A percentile compares a stretch with the other conserved stretches of the same genome.
Evolutionary conservation across 2,329 filamentous ascomycete genomes (phyloP).

Genomic region (Aspergillus sp.): DNA sequence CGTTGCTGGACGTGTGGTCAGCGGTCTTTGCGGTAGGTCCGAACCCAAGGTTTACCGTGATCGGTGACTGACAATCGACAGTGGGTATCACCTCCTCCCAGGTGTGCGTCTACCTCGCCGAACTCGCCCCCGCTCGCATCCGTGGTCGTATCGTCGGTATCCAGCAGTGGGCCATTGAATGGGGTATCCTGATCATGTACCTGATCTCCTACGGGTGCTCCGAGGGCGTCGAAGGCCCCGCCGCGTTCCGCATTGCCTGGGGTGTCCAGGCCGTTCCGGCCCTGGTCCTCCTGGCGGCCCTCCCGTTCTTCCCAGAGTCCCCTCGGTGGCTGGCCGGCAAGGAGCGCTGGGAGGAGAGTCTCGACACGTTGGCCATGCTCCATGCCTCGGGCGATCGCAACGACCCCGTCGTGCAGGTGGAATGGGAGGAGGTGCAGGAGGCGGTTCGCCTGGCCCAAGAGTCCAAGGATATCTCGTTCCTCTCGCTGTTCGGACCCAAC

Average conservation of each 20-base stretch:
- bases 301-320: constrained; percentile 59
- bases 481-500: constrained; percentile 46
- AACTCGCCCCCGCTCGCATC: constrained; percentile 42
- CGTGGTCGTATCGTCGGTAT: constrained; percentile 45
- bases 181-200: constrained; percentile 47
- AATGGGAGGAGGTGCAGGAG: constrained; percentile 42
- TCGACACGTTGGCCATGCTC: constrained; percentile 53
- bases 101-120: constrained; percentile 45
- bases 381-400: constrained; percentile 56
- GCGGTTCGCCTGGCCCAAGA: constrained; percentile 32
- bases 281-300: constrained; percentile 54
- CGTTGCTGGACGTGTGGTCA: constrained; percentile 52
- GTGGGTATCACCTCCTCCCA: constrained; percentile 47
- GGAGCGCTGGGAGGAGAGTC: constrained; percentile 57
- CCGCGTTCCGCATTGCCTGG: constrained; percentile 61
- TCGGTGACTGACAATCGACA: neutral
- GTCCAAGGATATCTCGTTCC: constrained; percentile 31
- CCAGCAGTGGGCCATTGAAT: constrained; percentile 47
- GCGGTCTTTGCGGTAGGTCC: constrained; percentile 29
- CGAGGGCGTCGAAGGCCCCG: constrained; percentile 34
- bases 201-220: constrained; percentile 41
- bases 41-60: neutral
- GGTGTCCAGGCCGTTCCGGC: constrained; percentile 62
- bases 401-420: constrained; percentile 57
- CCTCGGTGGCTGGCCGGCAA: constrained; percentile 62